phyloP scores from a whole-genome alignment of 108 stramenopile species.

The Nitzschia inconspicua region DNA sequence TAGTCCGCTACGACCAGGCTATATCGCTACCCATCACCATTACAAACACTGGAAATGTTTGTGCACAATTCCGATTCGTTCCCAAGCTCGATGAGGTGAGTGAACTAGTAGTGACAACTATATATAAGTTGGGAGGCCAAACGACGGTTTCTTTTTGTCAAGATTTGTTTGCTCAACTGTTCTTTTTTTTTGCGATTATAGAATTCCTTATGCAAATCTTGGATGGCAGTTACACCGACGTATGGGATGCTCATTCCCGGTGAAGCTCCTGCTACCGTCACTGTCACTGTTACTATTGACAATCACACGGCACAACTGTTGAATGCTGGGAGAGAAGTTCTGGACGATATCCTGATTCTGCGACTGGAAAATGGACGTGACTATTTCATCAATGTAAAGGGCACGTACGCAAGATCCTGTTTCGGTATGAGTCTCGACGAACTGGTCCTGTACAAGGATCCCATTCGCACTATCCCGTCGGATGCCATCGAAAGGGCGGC shows the following conservation, averaged over 20 bases:
- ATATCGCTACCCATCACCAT: conserved; percentile 66
- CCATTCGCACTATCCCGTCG: conserved; percentile 82
- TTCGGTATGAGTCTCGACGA: conserved; percentile 92
- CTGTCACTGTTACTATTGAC: conserved; percentile 76
- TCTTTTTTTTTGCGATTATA: conserved; percentile 14
- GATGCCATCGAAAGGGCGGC: conserved; percentile 78
- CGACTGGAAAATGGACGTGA: conserved; percentile 95
- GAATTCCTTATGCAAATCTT: conserved; percentile 79
- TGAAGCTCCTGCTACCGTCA: conserved; percentile 64
- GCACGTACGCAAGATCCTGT: conserved; percentile 83
- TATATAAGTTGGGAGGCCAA: background rate
- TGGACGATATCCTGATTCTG: conserved; percentile 90
- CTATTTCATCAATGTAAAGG: conserved; percentile 87
- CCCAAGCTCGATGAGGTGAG: conserved; percentile 91
- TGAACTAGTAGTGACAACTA: conserved; percentile 1
- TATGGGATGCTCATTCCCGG: conserved; percentile 93
- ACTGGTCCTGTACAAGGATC: conserved; percentile 85
- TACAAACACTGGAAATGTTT: conserved; percentile 84
- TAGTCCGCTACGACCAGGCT: conserved; percentile 64
- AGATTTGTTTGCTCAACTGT: background rate
- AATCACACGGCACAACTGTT: conserved; percentile 73
- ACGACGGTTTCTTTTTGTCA: background rate
- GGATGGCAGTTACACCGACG: conserved; percentile 86
- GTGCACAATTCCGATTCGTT: conserved; percentile 88
- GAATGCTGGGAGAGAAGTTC: conserved; percentile 77